phyloP scores from a whole-genome alignment of 1,284 basidiomycete genomes.

The Moniliophthora roreri region DNA sequence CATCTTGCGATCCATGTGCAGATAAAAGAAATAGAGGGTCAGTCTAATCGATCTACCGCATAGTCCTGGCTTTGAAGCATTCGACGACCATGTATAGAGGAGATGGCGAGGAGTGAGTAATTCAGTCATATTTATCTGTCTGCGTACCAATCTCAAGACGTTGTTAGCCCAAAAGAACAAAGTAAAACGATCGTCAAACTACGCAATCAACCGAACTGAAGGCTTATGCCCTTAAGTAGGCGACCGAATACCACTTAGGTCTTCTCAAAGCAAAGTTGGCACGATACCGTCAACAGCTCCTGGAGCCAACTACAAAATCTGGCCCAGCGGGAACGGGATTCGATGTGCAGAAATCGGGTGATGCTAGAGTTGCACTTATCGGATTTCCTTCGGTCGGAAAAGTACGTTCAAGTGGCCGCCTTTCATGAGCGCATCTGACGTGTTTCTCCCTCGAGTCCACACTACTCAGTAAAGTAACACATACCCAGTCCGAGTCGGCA shows the following conservation, averaged over 20 bases:
- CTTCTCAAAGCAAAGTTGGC: constrained; percentile 91
- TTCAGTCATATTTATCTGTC: constrained; percentile 6
- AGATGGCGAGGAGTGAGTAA: constrained; percentile 89
- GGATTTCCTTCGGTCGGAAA: constrained; percentile 96
- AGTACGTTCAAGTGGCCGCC: constrained; percentile 34
- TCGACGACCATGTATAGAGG: too few species aligned
- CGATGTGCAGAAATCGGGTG: constrained; percentile 93
- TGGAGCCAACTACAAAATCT: constrained; percentile 84
- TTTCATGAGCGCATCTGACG: background rate
- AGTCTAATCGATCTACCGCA: too few species aligned
- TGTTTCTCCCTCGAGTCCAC: constrained; percentile 65
- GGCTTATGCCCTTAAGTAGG: constrained; percentile 46
- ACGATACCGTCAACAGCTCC: constrained; percentile 86
- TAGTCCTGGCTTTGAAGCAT: too few species aligned
- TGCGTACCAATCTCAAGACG: constrained; percentile 13
- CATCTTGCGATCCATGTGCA: constrained; percentile 36
- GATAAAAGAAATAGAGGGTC: constrained; percentile 95
- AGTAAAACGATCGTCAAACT: constrained; percentile 37
- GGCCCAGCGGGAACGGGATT: constrained; percentile 86
- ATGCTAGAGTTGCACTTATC: constrained; percentile 91
- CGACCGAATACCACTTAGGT: constrained; percentile 89
- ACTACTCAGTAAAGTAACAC: constrained; percentile 87
- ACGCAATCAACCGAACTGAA: background rate
- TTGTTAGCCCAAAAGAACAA: constrained; percentile 87
- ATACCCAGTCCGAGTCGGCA: constrained; percentile 86